Conservation (phyloP, 2,329 filamentous ascomycete species). For the Alternaria novae-zelandiae region DNA sequence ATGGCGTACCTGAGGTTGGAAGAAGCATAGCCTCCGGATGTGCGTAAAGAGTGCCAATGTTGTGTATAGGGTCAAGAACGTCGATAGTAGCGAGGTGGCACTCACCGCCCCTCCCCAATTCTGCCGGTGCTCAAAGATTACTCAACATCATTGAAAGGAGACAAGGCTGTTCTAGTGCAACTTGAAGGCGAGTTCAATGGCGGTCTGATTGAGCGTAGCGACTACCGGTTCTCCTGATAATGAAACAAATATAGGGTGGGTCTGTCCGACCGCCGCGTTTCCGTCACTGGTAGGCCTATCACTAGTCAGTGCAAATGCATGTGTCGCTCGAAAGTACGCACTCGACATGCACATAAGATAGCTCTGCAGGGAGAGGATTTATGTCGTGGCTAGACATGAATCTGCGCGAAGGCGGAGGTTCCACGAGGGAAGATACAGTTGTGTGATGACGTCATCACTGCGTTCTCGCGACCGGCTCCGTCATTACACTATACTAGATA, state of each 20-base stretch:
- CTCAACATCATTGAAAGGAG: background rate
- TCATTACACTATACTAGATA: background rate
- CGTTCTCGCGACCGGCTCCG: background rate
- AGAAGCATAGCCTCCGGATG: background rate
- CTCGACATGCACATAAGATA: background rate
- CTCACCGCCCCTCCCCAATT: background rate
- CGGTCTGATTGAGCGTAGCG: background rate
- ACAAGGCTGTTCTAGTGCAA: background rate
- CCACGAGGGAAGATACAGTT: no score
- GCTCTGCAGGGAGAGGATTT: background rate
- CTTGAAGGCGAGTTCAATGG: background rate
- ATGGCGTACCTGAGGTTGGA: background rate
- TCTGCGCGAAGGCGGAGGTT: no score
- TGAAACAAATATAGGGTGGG: constrained; percentile 4
- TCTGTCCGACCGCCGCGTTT: background rate
- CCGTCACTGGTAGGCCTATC: background rate
- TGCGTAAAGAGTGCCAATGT: constrained; percentile 7
- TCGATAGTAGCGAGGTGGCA: background rate
- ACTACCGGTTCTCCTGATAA: background rate
- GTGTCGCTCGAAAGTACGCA: background rate
- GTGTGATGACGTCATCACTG: background rate
- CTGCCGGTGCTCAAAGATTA: background rate
- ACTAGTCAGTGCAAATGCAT: background rate
- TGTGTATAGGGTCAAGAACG: background rate
- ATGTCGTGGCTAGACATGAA: background rate